phyloP scores from a whole-genome alignment of 371 early-diverging fungal species.

The Fennellomyces sp. region DNA sequence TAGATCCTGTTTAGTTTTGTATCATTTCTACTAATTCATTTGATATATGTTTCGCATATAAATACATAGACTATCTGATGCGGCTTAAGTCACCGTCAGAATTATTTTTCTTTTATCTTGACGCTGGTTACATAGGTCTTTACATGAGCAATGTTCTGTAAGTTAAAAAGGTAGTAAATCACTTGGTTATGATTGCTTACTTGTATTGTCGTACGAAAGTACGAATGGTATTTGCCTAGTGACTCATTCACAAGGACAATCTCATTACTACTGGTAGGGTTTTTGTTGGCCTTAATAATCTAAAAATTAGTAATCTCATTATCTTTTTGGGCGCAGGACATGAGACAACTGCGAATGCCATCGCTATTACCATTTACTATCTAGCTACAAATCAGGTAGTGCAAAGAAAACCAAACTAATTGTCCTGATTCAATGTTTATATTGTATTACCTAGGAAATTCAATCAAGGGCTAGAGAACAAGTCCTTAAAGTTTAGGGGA shows the following conservation, averaged over 20 bases:
- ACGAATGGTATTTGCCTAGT: too few relatives aligned
- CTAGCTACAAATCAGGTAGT: constrained; percentile 20
- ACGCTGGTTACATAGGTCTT: too few relatives aligned
- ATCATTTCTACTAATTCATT: not conserved
- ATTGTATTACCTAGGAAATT: not conserved
- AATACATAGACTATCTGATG: too few relatives aligned
- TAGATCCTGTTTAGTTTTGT: not conserved
- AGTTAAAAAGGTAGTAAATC: too few relatives aligned
- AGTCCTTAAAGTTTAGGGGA: constrained; percentile 9
- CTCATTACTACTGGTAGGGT: too few relatives aligned
- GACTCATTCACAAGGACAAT: too few relatives aligned
- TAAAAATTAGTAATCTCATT: not conserved
- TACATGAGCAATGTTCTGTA: too few relatives aligned
- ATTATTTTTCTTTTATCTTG: too few relatives aligned
- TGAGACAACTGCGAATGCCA: constrained; percentile 19
- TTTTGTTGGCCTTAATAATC: too few relatives aligned
- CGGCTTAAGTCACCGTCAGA: too few relatives aligned
- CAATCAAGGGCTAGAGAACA: constrained; percentile 27
- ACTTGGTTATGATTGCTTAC: too few relatives aligned
- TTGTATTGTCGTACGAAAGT: too few relatives aligned
- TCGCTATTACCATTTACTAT: constrained; percentile 17
- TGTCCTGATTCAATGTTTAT: not conserved
- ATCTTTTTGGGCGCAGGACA: constrained; percentile 18
- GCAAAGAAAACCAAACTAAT: not conserved
- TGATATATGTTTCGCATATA: not conserved